A percentile compares a stretch with the other conserved stretches of the same genome.
These are phyloP conservation scores for Asterionellopsis glacialis DNA, from an alignment of 108 stramenopile species.

Conservation along the genomic window DNA sequence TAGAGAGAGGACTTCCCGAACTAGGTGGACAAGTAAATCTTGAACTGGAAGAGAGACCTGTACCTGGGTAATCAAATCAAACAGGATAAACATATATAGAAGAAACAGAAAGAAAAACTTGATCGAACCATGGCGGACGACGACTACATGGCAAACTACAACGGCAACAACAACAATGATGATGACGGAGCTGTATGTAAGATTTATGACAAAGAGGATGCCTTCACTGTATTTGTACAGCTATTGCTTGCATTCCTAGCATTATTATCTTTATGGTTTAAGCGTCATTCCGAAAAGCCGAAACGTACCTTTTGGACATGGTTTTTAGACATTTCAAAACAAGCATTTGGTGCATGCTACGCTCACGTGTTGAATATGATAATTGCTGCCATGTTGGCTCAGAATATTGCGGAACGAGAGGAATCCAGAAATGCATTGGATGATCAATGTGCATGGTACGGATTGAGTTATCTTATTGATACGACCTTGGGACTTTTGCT, in stretches of 20 bases:
- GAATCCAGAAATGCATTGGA: slow-evolving; percentile 34
- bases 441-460: slow-evolving; percentile 93
- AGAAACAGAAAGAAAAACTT: too few relatives aligned
- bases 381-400: slow-evolving; percentile 72
- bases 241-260: slow-evolving; percentile 68
- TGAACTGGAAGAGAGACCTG: too few relatives aligned
- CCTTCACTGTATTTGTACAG: slow-evolving; percentile 82
- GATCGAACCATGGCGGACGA: too few relatives aligned
- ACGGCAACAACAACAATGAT: slow-evolving; percentile 15
- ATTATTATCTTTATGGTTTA: slow-evolving; percentile 71
- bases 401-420: slow-evolving; percentile 36
- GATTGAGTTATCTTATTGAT: slow-evolving; percentile 84
- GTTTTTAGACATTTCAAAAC: slow-evolving; percentile 85
- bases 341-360: slow-evolving; percentile 85
- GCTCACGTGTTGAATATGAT: slow-evolving; percentile 88
- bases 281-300: slow-evolving; percentile 68
- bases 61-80: too few relatives aligned
- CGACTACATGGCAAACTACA: neutral
- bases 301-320: slow-evolving; percentile 76
- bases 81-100: too few relatives aligned
- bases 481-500: slow-evolving; percentile 79
- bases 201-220: slow-evolving; percentile 76
- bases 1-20: too few relatives aligned
- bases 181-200: slow-evolving; percentile 40
- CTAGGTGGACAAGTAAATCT: too few relatives aligned